These are phyloP conservation scores for Zanthoxylum bungeanum DNA, from an alignment of 345 rosid species.

Conservation along the genomic window DNA sequence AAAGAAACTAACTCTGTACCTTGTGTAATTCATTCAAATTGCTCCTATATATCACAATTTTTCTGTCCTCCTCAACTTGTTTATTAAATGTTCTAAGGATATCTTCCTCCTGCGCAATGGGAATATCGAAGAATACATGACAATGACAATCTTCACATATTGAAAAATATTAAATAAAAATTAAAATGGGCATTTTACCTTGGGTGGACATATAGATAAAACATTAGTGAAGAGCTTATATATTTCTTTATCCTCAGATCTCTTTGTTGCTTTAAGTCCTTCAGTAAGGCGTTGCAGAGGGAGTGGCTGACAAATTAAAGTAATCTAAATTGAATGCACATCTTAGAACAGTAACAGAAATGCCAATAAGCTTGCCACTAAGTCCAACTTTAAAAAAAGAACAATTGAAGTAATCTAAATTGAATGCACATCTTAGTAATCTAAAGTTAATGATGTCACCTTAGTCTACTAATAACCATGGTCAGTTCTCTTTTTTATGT, in stretches of 20 bases:
- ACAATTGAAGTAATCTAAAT: neutral
- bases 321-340: slow-evolving; percentile 5
- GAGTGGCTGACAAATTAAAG: slow-evolving; percentile 65
- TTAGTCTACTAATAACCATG: neutral
- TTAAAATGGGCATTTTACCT: slow-evolving; percentile 38
- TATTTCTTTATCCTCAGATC: slow-evolving; percentile 60
- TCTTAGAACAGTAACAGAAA: neutral
- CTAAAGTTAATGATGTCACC: neutral
- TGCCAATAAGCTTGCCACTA: neutral
- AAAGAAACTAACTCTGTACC: slow-evolving; percentile 38
- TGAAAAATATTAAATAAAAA: neutral
- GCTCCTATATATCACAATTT: slow-evolving; percentile 74
- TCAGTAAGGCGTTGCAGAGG: slow-evolving; percentile 82
- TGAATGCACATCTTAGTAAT: neutral
- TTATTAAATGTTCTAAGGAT: slow-evolving; percentile 64
- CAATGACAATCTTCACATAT: neutral
- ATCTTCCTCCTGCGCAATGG: slow-evolving; percentile 73
- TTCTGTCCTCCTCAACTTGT: slow-evolving; percentile 91
- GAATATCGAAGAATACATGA: slow-evolving; percentile 7
- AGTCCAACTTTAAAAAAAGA: neutral
- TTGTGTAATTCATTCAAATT: slow-evolving; percentile 75
- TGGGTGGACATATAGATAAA: slow-evolving; percentile 65
- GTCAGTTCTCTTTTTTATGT: too few relatives aligned
- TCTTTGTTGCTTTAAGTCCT: slow-evolving; percentile 62
- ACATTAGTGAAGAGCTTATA: slow-evolving; percentile 80